phyloP scores from a whole-genome alignment of 495 filamentous ascomycete genomes.

The Usnea hakonensis region DNA sequence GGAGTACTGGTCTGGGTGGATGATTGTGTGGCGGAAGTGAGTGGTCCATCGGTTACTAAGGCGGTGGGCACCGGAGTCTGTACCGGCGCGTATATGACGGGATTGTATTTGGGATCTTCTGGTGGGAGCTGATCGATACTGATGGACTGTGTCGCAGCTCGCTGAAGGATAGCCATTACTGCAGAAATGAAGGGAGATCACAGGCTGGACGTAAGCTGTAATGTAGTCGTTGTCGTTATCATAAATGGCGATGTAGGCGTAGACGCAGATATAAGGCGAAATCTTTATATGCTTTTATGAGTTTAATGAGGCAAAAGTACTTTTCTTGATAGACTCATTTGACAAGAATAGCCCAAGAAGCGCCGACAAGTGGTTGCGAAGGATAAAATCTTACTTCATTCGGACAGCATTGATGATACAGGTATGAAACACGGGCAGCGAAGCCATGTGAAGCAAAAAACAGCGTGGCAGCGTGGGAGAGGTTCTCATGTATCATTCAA shows the following conservation, averaged over 20 bases:
- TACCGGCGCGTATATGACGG: not conserved
- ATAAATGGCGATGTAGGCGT: not conserved
- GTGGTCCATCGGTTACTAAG: not conserved
- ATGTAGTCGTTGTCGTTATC: too few relatives aligned
- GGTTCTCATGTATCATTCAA: not conserved
- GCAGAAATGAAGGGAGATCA: not conserved
- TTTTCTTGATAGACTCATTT: not conserved
- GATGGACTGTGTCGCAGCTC: not conserved
- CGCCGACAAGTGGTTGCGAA: conserved; percentile 7
- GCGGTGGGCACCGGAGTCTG: not conserved
- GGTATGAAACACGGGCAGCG: conserved; percentile 5
- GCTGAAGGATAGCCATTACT: not conserved
- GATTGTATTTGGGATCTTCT: not conserved
- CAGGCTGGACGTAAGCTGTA: not conserved
- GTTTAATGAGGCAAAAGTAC: not conserved
- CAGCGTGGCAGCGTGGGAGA: not conserved
- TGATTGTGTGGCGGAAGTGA: not conserved
- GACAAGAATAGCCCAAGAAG: conserved; percentile 1
- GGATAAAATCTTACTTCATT: not conserved
- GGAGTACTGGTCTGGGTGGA: not conserved
- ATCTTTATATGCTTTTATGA: not conserved
- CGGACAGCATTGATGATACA: not conserved
- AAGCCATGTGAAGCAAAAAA: not conserved
- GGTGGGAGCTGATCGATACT: not conserved
- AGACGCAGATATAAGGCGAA: not conserved